These are phyloP conservation scores for Pestalotiopsis sp. DNA, from an alignment of 2,329 filamentous ascomycete species.

Conservation along the genomic window DNA sequence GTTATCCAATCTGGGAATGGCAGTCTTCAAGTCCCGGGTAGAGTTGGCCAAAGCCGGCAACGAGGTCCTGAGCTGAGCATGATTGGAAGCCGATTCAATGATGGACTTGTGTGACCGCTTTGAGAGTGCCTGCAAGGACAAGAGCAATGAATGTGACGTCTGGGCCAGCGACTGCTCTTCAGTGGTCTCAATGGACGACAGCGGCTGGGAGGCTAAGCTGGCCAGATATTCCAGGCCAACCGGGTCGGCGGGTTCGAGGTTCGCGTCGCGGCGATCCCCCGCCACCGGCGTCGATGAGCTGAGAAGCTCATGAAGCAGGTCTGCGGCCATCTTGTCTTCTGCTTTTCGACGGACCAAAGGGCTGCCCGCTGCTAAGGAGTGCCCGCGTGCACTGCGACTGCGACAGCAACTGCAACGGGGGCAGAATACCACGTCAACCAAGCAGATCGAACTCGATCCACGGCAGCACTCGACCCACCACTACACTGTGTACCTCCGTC, in stretches of 20 bases:
- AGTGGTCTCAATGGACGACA: constrained; percentile 69
- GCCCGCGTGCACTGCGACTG: neutral
- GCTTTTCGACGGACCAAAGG: constrained; percentile 10
- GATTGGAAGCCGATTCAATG: constrained; percentile 76
- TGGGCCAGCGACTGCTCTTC: constrained; percentile 84
- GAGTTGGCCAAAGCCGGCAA: constrained; percentile 71
- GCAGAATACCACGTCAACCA: neutral
- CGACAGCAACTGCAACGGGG: too few relatives aligned
- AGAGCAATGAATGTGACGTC: constrained; percentile 75
- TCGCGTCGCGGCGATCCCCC: neutral
- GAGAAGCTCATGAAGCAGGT: constrained; percentile 76
- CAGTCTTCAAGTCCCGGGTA: constrained; percentile 66
- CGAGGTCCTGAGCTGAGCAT: constrained; percentile 71
- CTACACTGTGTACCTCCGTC: too few relatives aligned
- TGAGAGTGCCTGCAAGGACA: constrained; percentile 84
- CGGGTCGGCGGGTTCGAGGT: constrained; percentile 39
- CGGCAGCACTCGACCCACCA: too few relatives aligned
- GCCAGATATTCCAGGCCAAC: constrained; percentile 72
- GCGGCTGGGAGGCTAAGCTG: constrained; percentile 74
- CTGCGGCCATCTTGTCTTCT: constrained; percentile 29
- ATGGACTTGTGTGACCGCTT: constrained; percentile 87
- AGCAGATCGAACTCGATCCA: too few relatives aligned
- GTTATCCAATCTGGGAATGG: constrained; percentile 77
- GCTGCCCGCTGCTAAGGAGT: neutral
- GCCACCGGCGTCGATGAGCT: neutral